Conservation (phyloP, 768 basidiomycete genomes). For the Fibroporia radiculosa region DNA sequence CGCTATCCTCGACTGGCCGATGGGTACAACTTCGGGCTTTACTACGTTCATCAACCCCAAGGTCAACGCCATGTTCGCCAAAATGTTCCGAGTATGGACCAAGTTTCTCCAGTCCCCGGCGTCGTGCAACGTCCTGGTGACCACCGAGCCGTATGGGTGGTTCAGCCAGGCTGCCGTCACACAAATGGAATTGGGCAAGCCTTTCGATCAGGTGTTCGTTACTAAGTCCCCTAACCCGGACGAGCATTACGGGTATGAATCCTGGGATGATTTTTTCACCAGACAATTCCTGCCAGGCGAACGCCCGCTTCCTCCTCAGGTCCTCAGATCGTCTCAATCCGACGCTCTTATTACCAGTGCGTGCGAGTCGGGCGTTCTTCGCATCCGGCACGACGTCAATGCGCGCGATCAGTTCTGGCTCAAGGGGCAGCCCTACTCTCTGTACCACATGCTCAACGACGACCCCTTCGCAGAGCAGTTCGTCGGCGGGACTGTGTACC, state of each 20-base stretch:
- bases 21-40: slow-evolving; percentile 29
- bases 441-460: slow-evolving; percentile 42
- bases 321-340: too few relatives aligned
- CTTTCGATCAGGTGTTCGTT: slow-evolving; percentile 29
- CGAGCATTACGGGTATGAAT: slow-evolving; percentile 24
- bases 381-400: slow-evolving; percentile 31
- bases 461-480: slow-evolving; percentile 34
- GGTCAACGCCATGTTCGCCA: slow-evolving; percentile 41
- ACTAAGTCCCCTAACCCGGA: slow-evolving; percentile 24
- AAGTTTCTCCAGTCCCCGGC: slow-evolving; percentile 35
- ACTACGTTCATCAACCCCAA: slow-evolving; percentile 30
- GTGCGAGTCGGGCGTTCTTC: slow-evolving; percentile 48
- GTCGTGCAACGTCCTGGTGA: slow-evolving; percentile 35
- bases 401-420: slow-evolving; percentile 47
- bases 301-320: slow-evolving; percentile 6
- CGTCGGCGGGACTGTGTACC: slow-evolving; percentile 44
- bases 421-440: slow-evolving; percentile 55
- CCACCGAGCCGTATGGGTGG: slow-evolving; percentile 35
- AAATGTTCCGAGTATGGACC: slow-evolving; percentile 43
- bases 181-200: slow-evolving; percentile 17
- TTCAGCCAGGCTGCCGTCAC: slow-evolving; percentile 26
- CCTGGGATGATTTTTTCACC: slow-evolving; percentile 33
- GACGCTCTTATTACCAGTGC: slow-evolving; percentile 35
- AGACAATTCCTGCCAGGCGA: slow-evolving; percentile 21
- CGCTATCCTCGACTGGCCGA: slow-evolving; percentile 36